Conservation (phyloP, 495 filamentous ascomycete genomes). For the Aspergillus heteromorphus region DNA sequence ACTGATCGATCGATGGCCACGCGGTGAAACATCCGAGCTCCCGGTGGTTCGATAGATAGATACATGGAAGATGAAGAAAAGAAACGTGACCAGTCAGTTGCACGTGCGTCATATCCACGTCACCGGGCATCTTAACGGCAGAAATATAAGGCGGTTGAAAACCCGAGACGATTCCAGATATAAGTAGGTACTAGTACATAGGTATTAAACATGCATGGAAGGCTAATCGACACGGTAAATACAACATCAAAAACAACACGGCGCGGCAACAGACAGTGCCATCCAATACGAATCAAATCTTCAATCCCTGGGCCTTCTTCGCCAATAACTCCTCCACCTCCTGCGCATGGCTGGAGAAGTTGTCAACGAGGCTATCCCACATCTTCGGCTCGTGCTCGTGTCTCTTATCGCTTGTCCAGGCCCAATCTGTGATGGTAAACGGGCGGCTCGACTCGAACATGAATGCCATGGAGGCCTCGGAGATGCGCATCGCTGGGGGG, state of each 20-base stretch:
- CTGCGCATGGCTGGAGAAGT: constrained; percentile 38
- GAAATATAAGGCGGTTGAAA: no score
- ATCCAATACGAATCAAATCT: not conserved
- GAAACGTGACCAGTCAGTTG: no score
- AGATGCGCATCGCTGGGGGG: constrained; percentile 44
- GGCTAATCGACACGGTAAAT: no score
- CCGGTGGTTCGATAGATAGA: no score
- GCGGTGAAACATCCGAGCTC: no score
- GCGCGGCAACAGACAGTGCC: not conserved
- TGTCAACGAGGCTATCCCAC: constrained; percentile 51
- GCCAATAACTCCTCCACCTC: constrained; percentile 42
- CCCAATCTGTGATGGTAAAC: constrained; percentile 49
- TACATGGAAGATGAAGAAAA: no score
- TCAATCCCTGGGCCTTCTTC: constrained; percentile 8
- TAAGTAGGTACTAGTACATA: no score
- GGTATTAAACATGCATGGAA: no score
- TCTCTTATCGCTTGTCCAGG: constrained; percentile 47
- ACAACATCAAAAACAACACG: not conserved
- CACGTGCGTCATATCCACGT: no score
- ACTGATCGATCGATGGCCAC: no score
- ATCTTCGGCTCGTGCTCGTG: constrained; percentile 54
- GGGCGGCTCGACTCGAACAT: constrained; percentile 57
- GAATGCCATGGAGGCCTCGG: constrained; percentile 44
- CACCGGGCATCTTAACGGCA: no score
- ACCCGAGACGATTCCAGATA: no score